These are phyloP conservation scores for Pseudogymnoascus sp. DNA, from an alignment of 2,329 filamentous ascomycete species.

Conservation along the genomic window DNA sequence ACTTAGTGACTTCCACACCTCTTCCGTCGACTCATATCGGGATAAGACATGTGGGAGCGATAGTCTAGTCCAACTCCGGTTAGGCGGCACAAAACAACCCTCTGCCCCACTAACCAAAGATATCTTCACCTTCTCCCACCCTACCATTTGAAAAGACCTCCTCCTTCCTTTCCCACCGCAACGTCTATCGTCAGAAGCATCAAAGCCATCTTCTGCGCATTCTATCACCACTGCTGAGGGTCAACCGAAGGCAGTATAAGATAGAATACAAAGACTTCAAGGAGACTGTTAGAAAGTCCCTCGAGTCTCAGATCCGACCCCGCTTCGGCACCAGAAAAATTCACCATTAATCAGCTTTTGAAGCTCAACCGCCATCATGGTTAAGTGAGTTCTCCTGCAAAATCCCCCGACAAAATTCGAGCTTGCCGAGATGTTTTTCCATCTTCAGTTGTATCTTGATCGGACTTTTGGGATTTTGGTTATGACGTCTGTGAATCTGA, in stretches of 20 bases:
- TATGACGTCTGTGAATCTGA: constrained; percentile 3
- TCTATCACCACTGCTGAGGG: constrained; percentile 25
- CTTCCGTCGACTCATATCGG: constrained; percentile 7
- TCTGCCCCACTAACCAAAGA: constrained; percentile 12
- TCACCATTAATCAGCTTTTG: constrained; percentile 29
- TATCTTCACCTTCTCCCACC: constrained; percentile 11
- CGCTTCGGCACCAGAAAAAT: constrained; percentile 23
- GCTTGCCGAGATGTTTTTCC: neutral
- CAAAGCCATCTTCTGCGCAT: constrained; percentile 22
- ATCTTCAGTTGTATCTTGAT: neutral
- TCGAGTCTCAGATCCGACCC: constrained; percentile 20
- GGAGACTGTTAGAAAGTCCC: constrained; percentile 21
- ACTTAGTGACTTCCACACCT: constrained; percentile 8
- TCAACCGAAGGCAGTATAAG: constrained; percentile 23
- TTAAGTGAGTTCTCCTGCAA: constrained; percentile 69
- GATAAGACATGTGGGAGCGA: constrained; percentile 10
- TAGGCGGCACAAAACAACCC: constrained; percentile 10
- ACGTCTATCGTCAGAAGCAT: constrained; percentile 11
- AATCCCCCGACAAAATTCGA: constrained; percentile 8
- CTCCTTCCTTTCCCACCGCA: constrained; percentile 18
- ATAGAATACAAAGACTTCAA: constrained; percentile 20
- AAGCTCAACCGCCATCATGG: constrained; percentile 88
- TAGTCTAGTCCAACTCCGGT: constrained; percentile 5
- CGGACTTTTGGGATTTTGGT: neutral
- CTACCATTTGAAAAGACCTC: constrained; percentile 11